Evolutionary conservation across 148 eudicot species (phyloP), one percentile per base, ranked within the genome.

Genomic region (Fagopyrum homotropicum): DNA sequence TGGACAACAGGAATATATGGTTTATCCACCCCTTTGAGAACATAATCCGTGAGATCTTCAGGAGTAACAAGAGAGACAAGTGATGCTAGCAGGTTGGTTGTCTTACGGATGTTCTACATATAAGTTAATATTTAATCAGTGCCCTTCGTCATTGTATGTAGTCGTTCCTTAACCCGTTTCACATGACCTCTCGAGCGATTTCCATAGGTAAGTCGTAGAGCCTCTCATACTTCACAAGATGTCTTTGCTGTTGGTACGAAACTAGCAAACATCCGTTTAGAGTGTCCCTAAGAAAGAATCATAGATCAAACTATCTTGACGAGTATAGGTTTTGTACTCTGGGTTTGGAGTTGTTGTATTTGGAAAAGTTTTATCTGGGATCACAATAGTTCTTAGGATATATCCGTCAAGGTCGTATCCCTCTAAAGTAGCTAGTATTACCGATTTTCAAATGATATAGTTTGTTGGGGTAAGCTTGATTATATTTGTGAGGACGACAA

Each of bases 271-370:
- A 0, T 51, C 16, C 0, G 73, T 0, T 0, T 51, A 14, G 1
- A 72, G 30, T 7, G 73, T 72, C 10, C 73, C 73, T 4, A 72
- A 22, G n/a, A 72, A 52, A 6, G 51, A 51, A 6, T 52, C 73
- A 72, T 30, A 45, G 4, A 72, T 5, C 2, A 72, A 17, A 5
- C 10, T 17, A n/a, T 72, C 73, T 45, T 72, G 73, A 0, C 51
- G 73, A 10, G 16, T 7, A 51, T 52, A 72, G 1, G 73, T 5
- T 0, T 1, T 45, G 22, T 72, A 72, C 0, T 51, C 73, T 1
- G 54, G 73, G 10, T 72, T 72, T 11, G 19, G 5, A 17, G 30
- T 5, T 7, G 15, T 14, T 2, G 1, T 22, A 9, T n/a, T 22
- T 6, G 17, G 12, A 2, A 3, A 0, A 11, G 69, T 63, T 30